phyloP scores from a whole-genome alignment of 192 early-diverging fungal species.

The Glomus cerebriforme region DNA sequence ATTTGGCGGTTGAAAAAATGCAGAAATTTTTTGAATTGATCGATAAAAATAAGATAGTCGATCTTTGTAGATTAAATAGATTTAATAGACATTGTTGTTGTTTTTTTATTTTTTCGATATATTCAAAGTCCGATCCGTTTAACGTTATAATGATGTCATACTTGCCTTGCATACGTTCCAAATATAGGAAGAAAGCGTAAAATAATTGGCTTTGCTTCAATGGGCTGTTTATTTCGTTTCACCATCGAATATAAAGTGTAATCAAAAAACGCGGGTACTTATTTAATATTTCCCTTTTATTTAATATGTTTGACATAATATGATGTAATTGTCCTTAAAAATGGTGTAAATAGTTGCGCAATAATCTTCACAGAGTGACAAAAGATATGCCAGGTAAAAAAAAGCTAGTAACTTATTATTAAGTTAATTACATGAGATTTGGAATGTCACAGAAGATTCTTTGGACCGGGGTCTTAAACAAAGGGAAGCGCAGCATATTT shows the following conservation, averaged over 20 bases:
- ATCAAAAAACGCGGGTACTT: not conserved
- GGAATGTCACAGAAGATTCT: too few relatives aligned
- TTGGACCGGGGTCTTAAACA: too few relatives aligned
- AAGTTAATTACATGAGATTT: too few relatives aligned
- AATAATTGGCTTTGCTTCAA: not conserved
- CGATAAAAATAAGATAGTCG: not conserved
- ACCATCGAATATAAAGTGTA: not conserved
- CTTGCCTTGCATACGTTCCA: not conserved
- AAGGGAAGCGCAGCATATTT: too few relatives aligned
- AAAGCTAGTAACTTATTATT: too few relatives aligned
- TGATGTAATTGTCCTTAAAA: not conserved
- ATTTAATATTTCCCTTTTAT: not conserved
- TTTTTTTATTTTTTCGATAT: not conserved
- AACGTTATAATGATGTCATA: not conserved
- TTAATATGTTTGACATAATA: not conserved
- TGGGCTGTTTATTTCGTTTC: not conserved
- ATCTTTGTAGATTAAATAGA: not conserved
- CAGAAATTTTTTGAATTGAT: not conserved
- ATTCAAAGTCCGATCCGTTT: not conserved
- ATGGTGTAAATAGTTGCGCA: not conserved
- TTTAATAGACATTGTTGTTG: not conserved
- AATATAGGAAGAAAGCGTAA: not conserved
- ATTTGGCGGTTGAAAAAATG: not conserved
- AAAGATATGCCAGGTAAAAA: too few relatives aligned
- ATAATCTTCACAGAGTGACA: not conserved